Conservation (phyloP, 164 flowering plant genomes). For the Taxillus chinensis region DNA sequence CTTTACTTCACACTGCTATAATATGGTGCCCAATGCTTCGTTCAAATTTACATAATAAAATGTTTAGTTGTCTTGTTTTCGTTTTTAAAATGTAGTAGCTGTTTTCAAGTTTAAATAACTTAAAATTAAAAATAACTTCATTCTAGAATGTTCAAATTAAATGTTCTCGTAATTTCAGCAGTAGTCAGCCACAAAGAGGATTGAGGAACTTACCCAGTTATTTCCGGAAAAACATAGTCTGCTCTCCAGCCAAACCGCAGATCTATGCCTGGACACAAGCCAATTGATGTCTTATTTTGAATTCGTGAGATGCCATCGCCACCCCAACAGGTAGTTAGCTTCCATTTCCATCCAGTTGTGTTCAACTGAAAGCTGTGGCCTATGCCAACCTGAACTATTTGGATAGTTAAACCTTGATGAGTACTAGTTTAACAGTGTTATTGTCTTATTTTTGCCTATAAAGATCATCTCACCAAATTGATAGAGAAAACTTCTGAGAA, state of each 20-base stretch:
- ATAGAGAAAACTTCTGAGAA: neutral
- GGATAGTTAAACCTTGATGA: neutral
- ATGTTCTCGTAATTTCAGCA: no score
- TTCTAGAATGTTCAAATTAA: no score
- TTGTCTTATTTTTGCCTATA: neutral
- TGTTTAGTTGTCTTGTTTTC: no score
- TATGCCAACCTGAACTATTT: constrained; percentile 57
- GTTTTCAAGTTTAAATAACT: no score
- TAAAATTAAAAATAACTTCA: no score
- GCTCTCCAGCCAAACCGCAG: constrained; percentile 90
- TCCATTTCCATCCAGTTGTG: constrained; percentile 96
- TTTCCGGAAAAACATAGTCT: constrained; percentile 83
- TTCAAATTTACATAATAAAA: no score
- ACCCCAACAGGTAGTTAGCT: constrained; percentile 73
- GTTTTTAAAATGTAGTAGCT: no score
- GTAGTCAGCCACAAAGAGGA: neutral
- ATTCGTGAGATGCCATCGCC: constrained; percentile 85
- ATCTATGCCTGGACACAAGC: constrained; percentile 71
- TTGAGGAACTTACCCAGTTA: constrained; percentile 57
- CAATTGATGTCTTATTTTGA: constrained; percentile 68
- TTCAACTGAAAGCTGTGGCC: constrained; percentile 72
- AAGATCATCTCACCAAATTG: neutral
- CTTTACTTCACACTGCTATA: no score
- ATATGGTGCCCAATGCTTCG: no score
- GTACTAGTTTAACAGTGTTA: neutral